A percentile compares a stretch with the other conserved stretches of the same genome.
These are phyloP conservation scores for Paramecium sonneborni DNA, from an alignment of 73 alveolate genomes.

Conservation along the genomic window DNA sequence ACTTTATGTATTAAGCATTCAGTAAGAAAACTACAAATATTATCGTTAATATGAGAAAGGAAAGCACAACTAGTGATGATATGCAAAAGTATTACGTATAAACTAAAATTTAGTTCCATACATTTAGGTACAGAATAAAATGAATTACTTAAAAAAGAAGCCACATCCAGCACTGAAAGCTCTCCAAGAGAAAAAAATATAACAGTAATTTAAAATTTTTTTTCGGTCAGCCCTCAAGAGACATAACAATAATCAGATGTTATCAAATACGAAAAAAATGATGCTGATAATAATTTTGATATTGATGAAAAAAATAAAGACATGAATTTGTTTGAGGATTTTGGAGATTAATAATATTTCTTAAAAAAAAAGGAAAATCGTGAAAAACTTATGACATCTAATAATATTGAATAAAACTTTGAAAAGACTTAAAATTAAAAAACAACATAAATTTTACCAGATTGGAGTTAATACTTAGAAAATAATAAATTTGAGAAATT, in stretches of 20 bases:
- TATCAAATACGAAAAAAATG: neutral
- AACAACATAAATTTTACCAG: neutral
- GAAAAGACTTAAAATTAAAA: neutral
- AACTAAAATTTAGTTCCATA: neutral
- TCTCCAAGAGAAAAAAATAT: neutral
- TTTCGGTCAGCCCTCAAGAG: no score
- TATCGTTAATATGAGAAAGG: neutral
- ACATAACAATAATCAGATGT: no score
- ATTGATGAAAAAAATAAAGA: neutral
- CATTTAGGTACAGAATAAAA: neutral
- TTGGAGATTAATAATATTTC: neutral
- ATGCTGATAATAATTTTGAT: neutral
- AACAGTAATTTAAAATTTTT: neutral
- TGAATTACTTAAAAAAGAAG: neutral
- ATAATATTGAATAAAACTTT: neutral
- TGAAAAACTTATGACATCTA: neutral
- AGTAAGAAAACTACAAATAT: neutral
- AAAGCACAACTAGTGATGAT: neutral
- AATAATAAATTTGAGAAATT: slow-evolving; percentile 42
- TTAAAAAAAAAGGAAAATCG: neutral
- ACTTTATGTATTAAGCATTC: neutral
- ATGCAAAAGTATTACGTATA: neutral
- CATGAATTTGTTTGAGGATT: neutral
- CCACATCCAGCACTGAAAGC: neutral
- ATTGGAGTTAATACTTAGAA: slow-evolving; percentile 26